Evolutionary conservation across 371 early-diverging fungal species (phyloP), one percentile per base, ranked within the genome.

Genomic region (Encephalitozoon cuniculi): DNA sequence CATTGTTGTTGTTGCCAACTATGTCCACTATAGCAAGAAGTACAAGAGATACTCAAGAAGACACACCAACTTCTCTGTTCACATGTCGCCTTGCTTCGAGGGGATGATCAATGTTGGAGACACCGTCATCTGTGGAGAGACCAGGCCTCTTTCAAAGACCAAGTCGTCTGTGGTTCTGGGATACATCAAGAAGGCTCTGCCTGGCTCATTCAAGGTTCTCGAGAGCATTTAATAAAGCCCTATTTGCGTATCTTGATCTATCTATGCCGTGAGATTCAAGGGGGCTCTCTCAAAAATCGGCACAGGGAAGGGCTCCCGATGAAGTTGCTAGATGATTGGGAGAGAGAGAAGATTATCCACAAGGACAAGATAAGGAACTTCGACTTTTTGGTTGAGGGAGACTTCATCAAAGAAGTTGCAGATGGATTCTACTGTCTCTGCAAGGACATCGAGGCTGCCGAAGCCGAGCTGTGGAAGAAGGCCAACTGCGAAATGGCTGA

Each of bases 11-110:
- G 91, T 95, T 81, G 91, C 97, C 85, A 96, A 96, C 85, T 96
- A 97, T 90, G 90, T 99, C 79, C 95, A 95, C 90, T 97, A 92
- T 89, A 89, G 96, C 86, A 90, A 91, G 87, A 99, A 99, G 89
- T 99, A 99, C 91, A 94, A 96, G 90, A 93, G 97, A 90, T 99
- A 94, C 88, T 97, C 97, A 89, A 97, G 96, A 92, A 91, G 99
- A 84, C 96, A 97, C 91, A 96, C 91, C 89, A 96, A 96, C 90
- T 86, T 99, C 81, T 91, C 94, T 76, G 96, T 95, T 82, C 99
- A 99, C 88, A 82, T 95, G 75, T 92, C 93, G 76, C 98, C 98
- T 76, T 91, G 91, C 86, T 99, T 97, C 89, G 89, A 94, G 78
- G 93, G 94, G 84, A 63, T 86, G 32, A 90, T 96, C 39, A 87